Base-by-base conservation (phyloP, 176 grass and related monocot genomes). In the Oropetium thomaeum region DNA sequence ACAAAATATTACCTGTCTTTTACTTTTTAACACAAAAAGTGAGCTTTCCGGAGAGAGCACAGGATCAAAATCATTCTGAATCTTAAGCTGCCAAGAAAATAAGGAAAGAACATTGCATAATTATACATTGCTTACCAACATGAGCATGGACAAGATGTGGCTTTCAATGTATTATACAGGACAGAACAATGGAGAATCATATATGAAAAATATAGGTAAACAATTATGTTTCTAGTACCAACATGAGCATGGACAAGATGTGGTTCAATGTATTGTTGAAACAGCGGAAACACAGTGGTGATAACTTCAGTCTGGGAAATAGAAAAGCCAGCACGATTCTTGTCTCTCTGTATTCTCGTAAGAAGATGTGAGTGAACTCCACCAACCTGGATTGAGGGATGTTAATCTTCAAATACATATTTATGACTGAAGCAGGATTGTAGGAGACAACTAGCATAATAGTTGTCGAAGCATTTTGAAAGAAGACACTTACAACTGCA, bases 211-310 rank as follows among this genome's bases (percentile, higher is more conserved):
- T 40, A 62, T 22, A 81, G 14, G 26, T 62, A 3, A 90, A 82
- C 45, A 72, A 27, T 82, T 65, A 74, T 82, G 72, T 89, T 83
- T 84, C 57, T 87, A 90, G 96, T 94, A 94, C 96, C 86, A 94
- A 98, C 96, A 94, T 98, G 96, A 89, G 96, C 96, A 98, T 98
- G 84, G 27, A 98, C 91, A 94, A 98, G 96, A 88, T 98, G 96
- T 77, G 96, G 96, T 87, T 98, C 96, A 74, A 98, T 98, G 69
- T 94, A 86, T 71, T 94, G 91, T 64, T 98, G 91, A 86, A 98
- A 98, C 53, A 94, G 79, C 19, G 91, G 96, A 89, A 98, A 98
- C 52, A 98, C 96, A 3, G 96, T 98, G 53, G 87, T 86, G 89
- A 98, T 98, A 62, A 98, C 89, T 85, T 98, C 96, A 87, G 86